Evolutionary conservation across 1,139 yeast species (phyloP).

Genomic region (Lodderomyces theae): DNA sequence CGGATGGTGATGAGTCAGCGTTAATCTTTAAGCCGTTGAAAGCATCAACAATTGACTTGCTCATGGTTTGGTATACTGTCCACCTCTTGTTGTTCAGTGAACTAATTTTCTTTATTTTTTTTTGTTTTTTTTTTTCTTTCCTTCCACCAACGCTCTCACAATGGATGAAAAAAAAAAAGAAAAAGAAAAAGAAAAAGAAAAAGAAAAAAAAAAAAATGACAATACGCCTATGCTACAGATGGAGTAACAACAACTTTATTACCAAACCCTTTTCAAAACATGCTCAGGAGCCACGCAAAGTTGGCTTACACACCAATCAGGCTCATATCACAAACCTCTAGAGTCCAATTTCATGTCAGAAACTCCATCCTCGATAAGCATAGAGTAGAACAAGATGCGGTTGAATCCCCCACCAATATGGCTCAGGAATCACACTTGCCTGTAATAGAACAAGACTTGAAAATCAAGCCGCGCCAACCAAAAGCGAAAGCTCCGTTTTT

Average conservation of each 20-base stretch:
- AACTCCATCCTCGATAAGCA: conserved; percentile 21
- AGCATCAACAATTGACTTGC: conserved; percentile 43
- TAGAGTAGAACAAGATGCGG: conserved; percentile 13
- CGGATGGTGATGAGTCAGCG: conserved; percentile 23
- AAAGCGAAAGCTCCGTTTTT: conserved; percentile 47
- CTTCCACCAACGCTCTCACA: neutral
- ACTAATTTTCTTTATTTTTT: conserved; percentile 3
- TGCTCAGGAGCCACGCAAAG: conserved; percentile 3
- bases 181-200: neutral
- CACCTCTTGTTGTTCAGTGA: neutral
- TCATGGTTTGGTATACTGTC: too few relatives aligned
- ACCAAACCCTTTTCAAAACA: neutral
- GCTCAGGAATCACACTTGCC: conserved; percentile 53
- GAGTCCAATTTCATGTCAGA: conserved; percentile 15
- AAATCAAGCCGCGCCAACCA: conserved; percentile 40
- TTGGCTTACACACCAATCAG: conserved; percentile 4
- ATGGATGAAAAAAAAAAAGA: neutral
- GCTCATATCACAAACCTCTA: conserved; percentile 7
- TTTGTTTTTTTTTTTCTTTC: conserved; percentile 3
- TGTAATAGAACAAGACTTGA: conserved; percentile 39
- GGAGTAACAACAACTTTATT: neutral
- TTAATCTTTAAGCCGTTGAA: conserved; percentile 40
- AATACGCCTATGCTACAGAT: too few relatives aligned
- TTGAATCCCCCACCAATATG: conserved; percentile 40
- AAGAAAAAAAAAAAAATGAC: neutral